A percentile compares a stretch with the other conserved stretches of the same genome.
Evolutionary conservation across 176 grass and related monocot species (phyloP).

Genomic region (Eleusine indica): DNA sequence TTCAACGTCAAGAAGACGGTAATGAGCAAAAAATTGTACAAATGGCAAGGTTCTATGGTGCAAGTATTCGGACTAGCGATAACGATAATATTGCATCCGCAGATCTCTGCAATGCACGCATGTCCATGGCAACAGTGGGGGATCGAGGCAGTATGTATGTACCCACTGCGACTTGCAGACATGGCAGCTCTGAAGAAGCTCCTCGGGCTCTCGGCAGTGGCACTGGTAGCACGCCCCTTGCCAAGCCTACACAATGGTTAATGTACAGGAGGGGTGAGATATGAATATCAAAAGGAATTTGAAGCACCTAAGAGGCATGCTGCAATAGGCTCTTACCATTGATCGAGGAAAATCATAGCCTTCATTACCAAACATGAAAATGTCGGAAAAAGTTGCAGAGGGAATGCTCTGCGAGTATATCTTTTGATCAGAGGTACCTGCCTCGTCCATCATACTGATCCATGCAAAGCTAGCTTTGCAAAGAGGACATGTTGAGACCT

Average conservation of each 20-base stretch:
- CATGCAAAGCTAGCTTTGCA: constrained; percentile 75
- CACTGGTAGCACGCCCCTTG: constrained; percentile 66
- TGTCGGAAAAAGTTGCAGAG: constrained; percentile 41
- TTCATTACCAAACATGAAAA: constrained; percentile 30
- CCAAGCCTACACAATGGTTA: constrained; percentile 30
- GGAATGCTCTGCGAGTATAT: constrained; percentile 93
- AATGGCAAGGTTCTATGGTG: not conserved
- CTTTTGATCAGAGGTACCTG: constrained; percentile 73
- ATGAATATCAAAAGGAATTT: not conserved
- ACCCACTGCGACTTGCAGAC: constrained; percentile 74
- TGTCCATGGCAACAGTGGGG: constrained; percentile 66
- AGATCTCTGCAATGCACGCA: constrained; percentile 78
- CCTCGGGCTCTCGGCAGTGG: constrained; percentile 62
- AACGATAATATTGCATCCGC: constrained; percentile 63
- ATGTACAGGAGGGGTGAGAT: constrained; percentile 22
- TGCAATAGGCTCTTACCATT: constrained; percentile 49
- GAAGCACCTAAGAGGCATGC: not conserved
- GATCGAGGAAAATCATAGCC: constrained; percentile 25
- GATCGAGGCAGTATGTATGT: constrained; percentile 86
- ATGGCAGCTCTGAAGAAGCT: constrained; percentile 75
- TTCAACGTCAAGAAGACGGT: not conserved
- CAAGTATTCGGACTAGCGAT: constrained; percentile 31
- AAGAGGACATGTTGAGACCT: constrained; percentile 74
- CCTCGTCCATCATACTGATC: constrained; percentile 76
- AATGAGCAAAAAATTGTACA: not conserved